Evolutionary conservation across 1,284 basidiomycete genomes (phyloP).

Genomic region (Ganoderma boninense): DNA sequence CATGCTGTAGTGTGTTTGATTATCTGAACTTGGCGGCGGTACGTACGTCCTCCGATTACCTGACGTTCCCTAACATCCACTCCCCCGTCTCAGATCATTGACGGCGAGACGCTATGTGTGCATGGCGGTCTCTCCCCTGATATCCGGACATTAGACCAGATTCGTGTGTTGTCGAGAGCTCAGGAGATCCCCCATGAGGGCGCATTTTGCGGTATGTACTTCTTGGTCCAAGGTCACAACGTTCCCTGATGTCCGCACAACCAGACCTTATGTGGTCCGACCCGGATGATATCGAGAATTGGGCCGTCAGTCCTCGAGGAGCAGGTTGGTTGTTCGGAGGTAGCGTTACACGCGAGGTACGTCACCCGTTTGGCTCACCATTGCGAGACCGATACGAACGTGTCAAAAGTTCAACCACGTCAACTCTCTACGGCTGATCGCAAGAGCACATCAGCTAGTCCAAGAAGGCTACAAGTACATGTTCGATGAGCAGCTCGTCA

Average conservation of each 20-base stretch:
- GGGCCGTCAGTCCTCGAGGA: constrained; percentile 94
- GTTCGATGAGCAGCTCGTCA: constrained; percentile 95
- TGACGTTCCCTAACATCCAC: neutral
- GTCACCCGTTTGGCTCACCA: constrained; percentile 29
- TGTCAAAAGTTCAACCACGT: constrained; percentile 88
- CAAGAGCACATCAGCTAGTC: constrained; percentile 93
- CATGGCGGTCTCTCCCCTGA: constrained; percentile 95
- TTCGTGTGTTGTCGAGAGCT: constrained; percentile 88
- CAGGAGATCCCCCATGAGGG: constrained; percentile 98
- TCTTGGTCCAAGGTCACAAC: neutral
- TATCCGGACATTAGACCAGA: constrained; percentile 92
- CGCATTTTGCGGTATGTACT: constrained; percentile 85
- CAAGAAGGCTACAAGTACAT: constrained; percentile 99
- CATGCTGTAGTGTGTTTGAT: constrained; percentile 95
- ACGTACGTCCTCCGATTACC: constrained; percentile 43
- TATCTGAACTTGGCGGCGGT: constrained; percentile 94
- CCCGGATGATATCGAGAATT: constrained; percentile 94
- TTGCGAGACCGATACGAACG: neutral
- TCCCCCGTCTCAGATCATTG: constrained; percentile 76
- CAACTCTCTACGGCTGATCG: constrained; percentile 85
- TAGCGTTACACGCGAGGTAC: constrained; percentile 85
- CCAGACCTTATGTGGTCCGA: constrained; percentile 98
- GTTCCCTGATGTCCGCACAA: constrained; percentile 3
- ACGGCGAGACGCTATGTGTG: constrained; percentile 90
- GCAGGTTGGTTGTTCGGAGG: constrained; percentile 97